These are phyloP conservation scores for Komagataella pastoris DNA, from an alignment of 805 yeast species.

Conservation along the genomic window DNA sequence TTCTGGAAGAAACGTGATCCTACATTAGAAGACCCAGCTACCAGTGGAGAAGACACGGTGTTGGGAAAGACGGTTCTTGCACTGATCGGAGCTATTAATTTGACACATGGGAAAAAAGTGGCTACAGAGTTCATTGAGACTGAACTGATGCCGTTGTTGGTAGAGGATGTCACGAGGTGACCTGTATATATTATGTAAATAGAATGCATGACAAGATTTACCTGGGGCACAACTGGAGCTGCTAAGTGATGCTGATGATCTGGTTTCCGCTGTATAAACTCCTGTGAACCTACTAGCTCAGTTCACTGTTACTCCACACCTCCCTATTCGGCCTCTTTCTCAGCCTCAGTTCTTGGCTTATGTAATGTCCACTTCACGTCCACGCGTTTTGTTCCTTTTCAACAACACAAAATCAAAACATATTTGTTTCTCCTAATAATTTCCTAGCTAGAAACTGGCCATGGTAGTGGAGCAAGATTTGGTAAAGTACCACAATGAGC, in stretches of 20 bases:
- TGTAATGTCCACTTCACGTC: neutral
- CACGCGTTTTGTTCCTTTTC: neutral
- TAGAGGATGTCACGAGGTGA: neutral
- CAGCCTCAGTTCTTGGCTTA: neutral
- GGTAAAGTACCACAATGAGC: conserved; percentile 28
- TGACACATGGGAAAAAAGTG: conserved; percentile 43
- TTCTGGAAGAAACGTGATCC: conserved; percentile 50
- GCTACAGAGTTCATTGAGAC: conserved; percentile 45
- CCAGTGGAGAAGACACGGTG: conserved; percentile 44
- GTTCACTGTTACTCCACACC: neutral
- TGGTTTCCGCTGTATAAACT: neutral
- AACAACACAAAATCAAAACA: neutral
- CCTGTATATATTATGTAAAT: neutral
- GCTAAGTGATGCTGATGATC: neutral
- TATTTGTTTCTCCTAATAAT: neutral
- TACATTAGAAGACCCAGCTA: conserved; percentile 25
- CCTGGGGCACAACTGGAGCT: neutral
- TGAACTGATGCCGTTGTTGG: conserved; percentile 23
- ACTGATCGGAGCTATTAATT: conserved; percentile 54
- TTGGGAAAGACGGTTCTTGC: conserved; percentile 44
- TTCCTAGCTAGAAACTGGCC: neutral
- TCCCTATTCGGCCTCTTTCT: neutral
- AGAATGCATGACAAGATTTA: neutral
- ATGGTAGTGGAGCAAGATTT: conserved; percentile 5
- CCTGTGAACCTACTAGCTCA: neutral